phyloP scores from a whole-genome alignment of 441 rosid species.

The Adansonia madagascariensis region DNA sequence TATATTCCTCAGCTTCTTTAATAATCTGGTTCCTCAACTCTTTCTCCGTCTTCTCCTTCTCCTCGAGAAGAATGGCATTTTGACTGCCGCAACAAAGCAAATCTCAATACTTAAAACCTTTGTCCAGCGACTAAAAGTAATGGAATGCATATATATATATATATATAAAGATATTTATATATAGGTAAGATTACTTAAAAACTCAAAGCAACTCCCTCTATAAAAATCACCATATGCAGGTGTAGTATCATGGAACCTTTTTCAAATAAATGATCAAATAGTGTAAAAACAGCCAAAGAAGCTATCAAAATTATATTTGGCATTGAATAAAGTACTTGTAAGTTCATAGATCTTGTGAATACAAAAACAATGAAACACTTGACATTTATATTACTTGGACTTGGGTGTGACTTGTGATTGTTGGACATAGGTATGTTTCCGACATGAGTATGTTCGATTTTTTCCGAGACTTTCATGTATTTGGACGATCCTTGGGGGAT shows the following conservation, averaged over 20 bases:
- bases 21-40: slow-evolving; percentile 70
- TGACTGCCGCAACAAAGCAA: slow-evolving; percentile 47
- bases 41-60: slow-evolving; percentile 77
- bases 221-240: background rate
- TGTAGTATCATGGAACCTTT: background rate
- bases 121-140: background rate
- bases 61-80: slow-evolving; percentile 70
- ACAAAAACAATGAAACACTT: background rate
- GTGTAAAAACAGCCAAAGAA: background rate
- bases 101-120: slow-evolving; percentile 1
- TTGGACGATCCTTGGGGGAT: too few species aligned
- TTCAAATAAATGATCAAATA: background rate
- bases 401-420: too few species aligned
- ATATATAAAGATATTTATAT: too few species aligned
- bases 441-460: too few species aligned
- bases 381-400: too few species aligned
- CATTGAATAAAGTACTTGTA: background rate
- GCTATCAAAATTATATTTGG: background rate
- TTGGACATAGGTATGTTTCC: too few species aligned
- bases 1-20: slow-evolving; percentile 65
- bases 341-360: background rate
- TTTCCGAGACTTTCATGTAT: too few species aligned
- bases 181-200: too few species aligned
- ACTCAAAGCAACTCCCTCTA: background rate
- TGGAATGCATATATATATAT: background rate